phyloP scores from a whole-genome alignment of 2,329 filamentous ascomycete genomes.

The Colletotrichum nymphaeae region DNA sequence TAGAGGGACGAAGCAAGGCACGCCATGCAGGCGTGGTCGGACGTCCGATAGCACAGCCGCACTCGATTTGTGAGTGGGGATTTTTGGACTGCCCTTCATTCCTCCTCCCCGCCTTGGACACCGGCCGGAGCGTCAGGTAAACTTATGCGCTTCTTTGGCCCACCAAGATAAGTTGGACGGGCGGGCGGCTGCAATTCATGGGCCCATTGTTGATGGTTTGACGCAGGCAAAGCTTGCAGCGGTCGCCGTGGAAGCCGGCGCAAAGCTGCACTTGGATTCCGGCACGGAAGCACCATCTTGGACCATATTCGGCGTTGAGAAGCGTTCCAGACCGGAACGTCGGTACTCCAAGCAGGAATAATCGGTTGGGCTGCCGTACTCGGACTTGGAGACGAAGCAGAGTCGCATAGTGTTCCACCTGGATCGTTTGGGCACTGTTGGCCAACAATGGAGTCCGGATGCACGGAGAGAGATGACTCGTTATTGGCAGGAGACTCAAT shows the following conservation, averaged over 20 bases:
- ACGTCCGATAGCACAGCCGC: slow-evolving; percentile 32
- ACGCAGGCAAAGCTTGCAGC: neutral
- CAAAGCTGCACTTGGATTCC: neutral
- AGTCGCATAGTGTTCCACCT: slow-evolving; percentile 21
- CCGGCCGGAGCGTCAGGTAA: neutral
- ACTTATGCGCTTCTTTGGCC: neutral
- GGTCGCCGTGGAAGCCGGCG: slow-evolving; percentile 1
- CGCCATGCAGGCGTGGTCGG: slow-evolving; percentile 33
- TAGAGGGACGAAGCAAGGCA: slow-evolving; percentile 30
- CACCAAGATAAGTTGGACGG: neutral
- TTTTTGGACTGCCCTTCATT: neutral
- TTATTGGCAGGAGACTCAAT: slow-evolving; percentile 9
- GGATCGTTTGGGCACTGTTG: slow-evolving; percentile 14
- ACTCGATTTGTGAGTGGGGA: neutral
- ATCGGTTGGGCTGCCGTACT: slow-evolving; percentile 20
- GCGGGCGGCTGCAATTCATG: neutral
- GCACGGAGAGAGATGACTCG: neutral
- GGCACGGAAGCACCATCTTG: slow-evolving; percentile 14
- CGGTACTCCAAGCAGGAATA: neutral
- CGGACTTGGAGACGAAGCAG: slow-evolving; percentile 17
- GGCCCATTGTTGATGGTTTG: neutral
- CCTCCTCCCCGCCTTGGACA: neutral
- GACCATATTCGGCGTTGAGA: slow-evolving; percentile 4
- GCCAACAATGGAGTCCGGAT: slow-evolving; percentile 24
- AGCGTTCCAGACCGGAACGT: slow-evolving; percentile 11